Conservation (phyloP, 495 filamentous ascomycete genomes). For the Podospora pseudocomata region DNA sequence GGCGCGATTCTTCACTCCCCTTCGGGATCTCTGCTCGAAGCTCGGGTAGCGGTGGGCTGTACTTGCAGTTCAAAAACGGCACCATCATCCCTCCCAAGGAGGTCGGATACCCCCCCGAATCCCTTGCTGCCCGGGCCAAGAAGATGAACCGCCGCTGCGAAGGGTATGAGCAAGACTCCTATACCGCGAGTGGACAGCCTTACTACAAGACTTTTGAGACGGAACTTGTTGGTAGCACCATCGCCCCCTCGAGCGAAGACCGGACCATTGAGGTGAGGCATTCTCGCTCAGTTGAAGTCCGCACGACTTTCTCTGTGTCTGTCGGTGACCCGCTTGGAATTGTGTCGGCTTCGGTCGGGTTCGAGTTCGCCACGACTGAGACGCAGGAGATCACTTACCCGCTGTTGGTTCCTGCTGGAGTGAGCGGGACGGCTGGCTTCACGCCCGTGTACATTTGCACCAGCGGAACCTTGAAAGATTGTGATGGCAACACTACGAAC, state of each 20-base stretch:
- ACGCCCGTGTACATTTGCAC: not conserved
- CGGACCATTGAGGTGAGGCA: not conserved
- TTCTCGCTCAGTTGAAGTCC: not conserved
- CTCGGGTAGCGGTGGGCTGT: not conserved
- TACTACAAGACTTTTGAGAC: not conserved
- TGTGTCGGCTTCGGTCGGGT: not conserved
- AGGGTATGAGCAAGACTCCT: not conserved
- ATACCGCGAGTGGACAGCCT: not conserved
- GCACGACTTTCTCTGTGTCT: not conserved
- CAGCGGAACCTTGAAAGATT: not conserved
- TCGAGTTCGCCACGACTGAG: not conserved
- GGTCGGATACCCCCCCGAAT: conserved; percentile 1
- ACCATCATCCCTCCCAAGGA: conserved; percentile 6
- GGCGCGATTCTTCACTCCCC: not conserved
- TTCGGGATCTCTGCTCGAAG: not conserved
- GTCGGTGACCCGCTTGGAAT: not conserved
- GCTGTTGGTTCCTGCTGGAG: not conserved
- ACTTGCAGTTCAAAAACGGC: conserved; percentile 6
- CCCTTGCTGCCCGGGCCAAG: not conserved
- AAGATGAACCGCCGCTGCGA: not conserved
- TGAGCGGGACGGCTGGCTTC: not conserved
- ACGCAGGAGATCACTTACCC: not conserved
- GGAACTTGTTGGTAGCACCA: not conserved
- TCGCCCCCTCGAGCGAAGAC: not conserved
- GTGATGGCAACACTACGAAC: not conserved